Evolutionary conservation across 169 alveolate species (phyloP).

Genomic region (Eimeria tenella): DNA sequence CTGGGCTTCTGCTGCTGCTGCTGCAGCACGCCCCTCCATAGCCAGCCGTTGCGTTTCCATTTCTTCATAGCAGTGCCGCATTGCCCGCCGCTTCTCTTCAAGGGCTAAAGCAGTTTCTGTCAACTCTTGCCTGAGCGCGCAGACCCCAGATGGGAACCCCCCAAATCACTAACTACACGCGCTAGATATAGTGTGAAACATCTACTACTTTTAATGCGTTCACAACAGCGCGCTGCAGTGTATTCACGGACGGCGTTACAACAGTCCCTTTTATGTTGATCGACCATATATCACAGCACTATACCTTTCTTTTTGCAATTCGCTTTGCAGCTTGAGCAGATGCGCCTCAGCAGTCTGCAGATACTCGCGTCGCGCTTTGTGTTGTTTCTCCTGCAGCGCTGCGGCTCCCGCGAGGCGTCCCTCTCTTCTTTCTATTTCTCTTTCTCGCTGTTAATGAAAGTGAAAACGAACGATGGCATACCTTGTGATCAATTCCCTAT

Average conservation of each 20-base stretch:
- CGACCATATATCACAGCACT: too few relatives aligned
- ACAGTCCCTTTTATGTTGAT: too few relatives aligned
- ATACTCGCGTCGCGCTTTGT: conserved; percentile 28
- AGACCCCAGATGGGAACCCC: background rate
- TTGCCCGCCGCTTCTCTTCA: conserved; percentile 56
- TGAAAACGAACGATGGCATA: background rate
- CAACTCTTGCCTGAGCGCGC: conserved; percentile 47
- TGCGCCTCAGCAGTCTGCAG: conserved; percentile 44
- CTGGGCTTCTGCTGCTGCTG: conserved; percentile 55
- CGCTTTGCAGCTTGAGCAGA: conserved; percentile 25
- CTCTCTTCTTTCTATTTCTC: conserved; percentile 41
- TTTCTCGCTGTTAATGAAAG: conserved; percentile 21
- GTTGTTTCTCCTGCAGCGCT: conserved; percentile 24
- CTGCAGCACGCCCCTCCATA: conserved; percentile 52
- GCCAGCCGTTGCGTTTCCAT: conserved; percentile 48
- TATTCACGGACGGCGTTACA: too few relatives aligned
- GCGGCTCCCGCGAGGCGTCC: conserved; percentile 41
- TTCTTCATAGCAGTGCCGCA: conserved; percentile 52
- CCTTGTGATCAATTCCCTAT: too few relatives aligned
- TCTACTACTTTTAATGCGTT: too few relatives aligned
- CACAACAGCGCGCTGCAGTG: too few relatives aligned
- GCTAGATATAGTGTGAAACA: too few relatives aligned
- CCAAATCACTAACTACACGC: background rate
- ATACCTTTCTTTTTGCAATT: conserved; percentile 30
- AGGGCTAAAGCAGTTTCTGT: conserved; percentile 42